Evolutionary conservation across 192 early-diverging fungal genomes (phyloP), one percentile per base, ranked within the genome.

Genomic region (Lobulomyces angularis): DNA sequence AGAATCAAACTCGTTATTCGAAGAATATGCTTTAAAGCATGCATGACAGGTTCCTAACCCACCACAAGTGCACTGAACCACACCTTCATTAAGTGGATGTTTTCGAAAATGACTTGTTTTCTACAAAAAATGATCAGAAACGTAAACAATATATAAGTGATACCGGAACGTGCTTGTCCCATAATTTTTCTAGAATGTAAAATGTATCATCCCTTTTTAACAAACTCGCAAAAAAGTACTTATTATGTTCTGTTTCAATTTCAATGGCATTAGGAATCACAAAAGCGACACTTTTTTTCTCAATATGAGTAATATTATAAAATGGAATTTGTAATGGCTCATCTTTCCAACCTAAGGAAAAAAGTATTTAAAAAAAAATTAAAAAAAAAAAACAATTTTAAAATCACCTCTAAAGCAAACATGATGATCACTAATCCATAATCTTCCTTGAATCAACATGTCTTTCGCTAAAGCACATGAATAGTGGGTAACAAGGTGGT

Each of bases 201-300:
- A 37, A 51, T 9, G 45, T 31, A 5, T 25, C 20, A 41, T 51
- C 48, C 6, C 47, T 28, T 16, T 52, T 37, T 33, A 57, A 36
- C 30, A 57, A 51, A 39, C 55, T 57, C 0, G 49, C 47, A 37
- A 57, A 52, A 29, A 57, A 51, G 42, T 37, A 51, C 27, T 52
- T 37, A 21, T 19, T 7, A 6, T 46, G 22, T 6, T 25, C 16
- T 5, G 28, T 46, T 21, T 52, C 48, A n/a, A 57, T 37, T 35
- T 52, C 48, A 6, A 57, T 45, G 1, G 55, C 35, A 3, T 57
- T 57, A 1, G 55, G 43, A 46, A 57, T 35, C 8, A 52, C 42
- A 17, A 44, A 23, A 2, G 49, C 55, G 27, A 57, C 41, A 1
- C 21, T 57, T 32, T 33, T 43, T 32, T 57, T 57, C 21, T 57